These are phyloP conservation scores for Isoetes engelmannii DNA, from an alignment of 83 land plant genomes.

Conservation along the genomic window DNA sequence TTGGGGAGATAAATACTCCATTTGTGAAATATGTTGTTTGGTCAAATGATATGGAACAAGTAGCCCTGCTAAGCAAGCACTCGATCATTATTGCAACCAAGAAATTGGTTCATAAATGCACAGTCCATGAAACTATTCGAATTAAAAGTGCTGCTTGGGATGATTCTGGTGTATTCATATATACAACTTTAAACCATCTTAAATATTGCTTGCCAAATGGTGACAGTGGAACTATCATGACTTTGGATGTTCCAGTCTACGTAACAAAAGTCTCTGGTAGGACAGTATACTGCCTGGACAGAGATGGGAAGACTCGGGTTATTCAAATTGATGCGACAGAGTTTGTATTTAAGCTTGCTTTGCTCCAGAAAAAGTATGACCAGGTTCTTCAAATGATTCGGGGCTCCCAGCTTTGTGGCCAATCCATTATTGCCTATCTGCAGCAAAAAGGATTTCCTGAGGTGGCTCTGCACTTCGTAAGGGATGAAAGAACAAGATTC, in stretches of 20 bases:
- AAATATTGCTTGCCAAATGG: conserved; percentile 77
- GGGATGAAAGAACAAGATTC: conserved; percentile 55
- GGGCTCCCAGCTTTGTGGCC: conserved; percentile 59
- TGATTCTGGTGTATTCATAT: conserved; percentile 60
- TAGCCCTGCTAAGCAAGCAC: conserved; percentile 66
- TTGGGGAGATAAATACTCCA: conserved; percentile 53
- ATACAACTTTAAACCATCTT: conserved; percentile 59
- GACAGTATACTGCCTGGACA: conserved; percentile 48
- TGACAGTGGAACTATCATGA: conserved; percentile 59
- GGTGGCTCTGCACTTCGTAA: conserved; percentile 69
- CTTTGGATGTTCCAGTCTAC: conserved; percentile 64
- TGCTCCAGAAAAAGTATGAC: conserved; percentile 53
- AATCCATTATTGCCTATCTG: conserved; percentile 64
- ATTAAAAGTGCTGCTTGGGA: conserved; percentile 78
- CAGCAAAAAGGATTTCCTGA: conserved; percentile 79
- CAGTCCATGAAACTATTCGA: conserved; percentile 66
- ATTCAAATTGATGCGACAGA: conserved; percentile 57
- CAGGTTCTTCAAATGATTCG: conserved; percentile 61
- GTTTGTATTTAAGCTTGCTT: conserved; percentile 49
- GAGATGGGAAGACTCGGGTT: conserved; percentile 55
- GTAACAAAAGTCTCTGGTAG: conserved; percentile 51
- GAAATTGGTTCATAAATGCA: conserved; percentile 54
- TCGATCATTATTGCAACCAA: conserved; percentile 52
- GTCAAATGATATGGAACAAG: conserved; percentile 66
- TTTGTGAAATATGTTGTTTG: conserved; percentile 60